These are phyloP conservation scores for Chenopodium album DNA, from an alignment of 148 eudicot genomes.

Conservation along the genomic window DNA sequence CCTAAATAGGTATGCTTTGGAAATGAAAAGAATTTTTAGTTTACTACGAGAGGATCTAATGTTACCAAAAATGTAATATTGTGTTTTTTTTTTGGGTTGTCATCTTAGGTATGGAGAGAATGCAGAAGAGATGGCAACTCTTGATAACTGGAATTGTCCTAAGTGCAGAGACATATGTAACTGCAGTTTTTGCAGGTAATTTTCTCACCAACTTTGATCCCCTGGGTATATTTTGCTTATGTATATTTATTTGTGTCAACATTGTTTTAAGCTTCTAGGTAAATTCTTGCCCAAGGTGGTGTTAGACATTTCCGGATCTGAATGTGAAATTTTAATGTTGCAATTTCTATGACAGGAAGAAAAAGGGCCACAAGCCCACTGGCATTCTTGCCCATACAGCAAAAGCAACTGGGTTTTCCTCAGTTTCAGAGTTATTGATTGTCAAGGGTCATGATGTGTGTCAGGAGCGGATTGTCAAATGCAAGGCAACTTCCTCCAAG, in stretches of 20 bases:
- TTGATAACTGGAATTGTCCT: constrained; percentile 78
- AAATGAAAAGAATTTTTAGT: not conserved
- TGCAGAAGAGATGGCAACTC: constrained; percentile 55
- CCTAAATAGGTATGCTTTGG: constrained; percentile 55
- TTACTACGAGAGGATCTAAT: no score
- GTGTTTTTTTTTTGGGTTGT: not conserved
- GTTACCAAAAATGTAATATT: not conserved
- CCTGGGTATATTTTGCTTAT: not conserved
- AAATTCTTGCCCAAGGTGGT: not conserved
- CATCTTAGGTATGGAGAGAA: constrained; percentile 76
- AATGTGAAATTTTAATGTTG: constrained; percentile 5
- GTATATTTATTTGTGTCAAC: not conserved
- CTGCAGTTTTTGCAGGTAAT: constrained; percentile 89
- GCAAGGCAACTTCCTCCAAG: constrained; percentile 26
- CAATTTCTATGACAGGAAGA: constrained; percentile 52
- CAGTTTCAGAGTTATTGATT: constrained; percentile 75
- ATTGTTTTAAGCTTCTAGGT: not conserved
- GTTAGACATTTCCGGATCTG: not conserved
- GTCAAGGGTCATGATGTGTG: constrained; percentile 44
- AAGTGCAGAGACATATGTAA: constrained; percentile 88
- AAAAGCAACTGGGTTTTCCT: constrained; percentile 84
- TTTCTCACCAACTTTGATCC: not conserved
- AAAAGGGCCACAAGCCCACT: constrained; percentile 76
- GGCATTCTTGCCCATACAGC: constrained; percentile 66
- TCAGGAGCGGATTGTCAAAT: constrained; percentile 26